Percentiles rank a stretch among this genome's conserved stretches.
These are phyloP conservation scores for Backusella circina DNA, from an alignment of 192 early-diverging fungal species.

Conservation along the genomic window DNA sequence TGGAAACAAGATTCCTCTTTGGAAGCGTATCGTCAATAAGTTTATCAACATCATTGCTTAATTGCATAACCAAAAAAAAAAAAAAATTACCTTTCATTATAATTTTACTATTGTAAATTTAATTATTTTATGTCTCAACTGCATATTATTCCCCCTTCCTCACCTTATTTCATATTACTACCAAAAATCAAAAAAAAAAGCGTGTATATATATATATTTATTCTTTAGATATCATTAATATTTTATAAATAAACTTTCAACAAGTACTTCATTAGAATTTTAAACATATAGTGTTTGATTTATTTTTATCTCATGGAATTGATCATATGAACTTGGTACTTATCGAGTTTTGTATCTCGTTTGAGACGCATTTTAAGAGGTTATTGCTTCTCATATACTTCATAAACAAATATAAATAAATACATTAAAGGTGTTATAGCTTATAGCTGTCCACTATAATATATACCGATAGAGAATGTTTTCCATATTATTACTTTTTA, in stretches of 20 bases:
- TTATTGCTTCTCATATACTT: no score
- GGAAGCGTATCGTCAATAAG: constrained; percentile 23
- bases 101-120: not conserved
- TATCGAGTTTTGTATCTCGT: no score
- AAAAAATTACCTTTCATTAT: not conserved
- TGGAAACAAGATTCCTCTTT: constrained; percentile 12
- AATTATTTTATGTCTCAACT: not conserved
- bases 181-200: not conserved
- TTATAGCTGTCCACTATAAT: no score
- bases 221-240: not conserved
- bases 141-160: not conserved
- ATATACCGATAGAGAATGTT: no score
- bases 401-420: no score
- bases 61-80: not conserved
- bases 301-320: no score
- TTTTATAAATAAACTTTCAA: constrained; percentile 1
- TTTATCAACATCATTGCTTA: constrained; percentile 22
- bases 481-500: no score
- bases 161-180: not conserved
- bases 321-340: no score
- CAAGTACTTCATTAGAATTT: not conserved
- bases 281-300: not conserved
- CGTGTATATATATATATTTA: not conserved
- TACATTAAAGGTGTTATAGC: no score
- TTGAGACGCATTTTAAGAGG: no score